Evolutionary conservation across 192 early-diverging fungal genomes (phyloP), one percentile per base, ranked within the genome.

Genomic region (Coemansia interrupta): DNA sequence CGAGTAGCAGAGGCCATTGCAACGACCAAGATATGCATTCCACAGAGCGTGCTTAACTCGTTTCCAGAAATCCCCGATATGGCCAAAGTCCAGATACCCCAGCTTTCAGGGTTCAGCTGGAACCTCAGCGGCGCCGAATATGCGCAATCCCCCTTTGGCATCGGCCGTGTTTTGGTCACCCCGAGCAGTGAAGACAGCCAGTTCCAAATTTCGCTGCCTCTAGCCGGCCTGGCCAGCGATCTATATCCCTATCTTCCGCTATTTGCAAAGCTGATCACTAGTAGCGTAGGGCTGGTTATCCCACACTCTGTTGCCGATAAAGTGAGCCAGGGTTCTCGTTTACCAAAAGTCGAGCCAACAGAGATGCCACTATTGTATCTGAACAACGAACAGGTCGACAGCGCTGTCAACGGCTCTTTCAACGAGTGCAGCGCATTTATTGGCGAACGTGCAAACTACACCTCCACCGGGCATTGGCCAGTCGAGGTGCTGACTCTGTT

Each of bases 11-110:
- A 29, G 80, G 79, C 47, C 42, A 24, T 70, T 9, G 78, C 54
- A 39, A 56, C 69, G 23, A 67, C 64, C 46, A 72, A 64, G 42
- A 49, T 72, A 30, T 46, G 80, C 23, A 61, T 89, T 17, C 76
- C 89, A n/a, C 61, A 62, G 15, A 82, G 84, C 2, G 66, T 85
- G 19, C 64, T 90, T 23, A 78, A 75, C 1, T 47, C 56, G 12
- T 83, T 92, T 72, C 90, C 91, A 2, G 80, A 84, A 1, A 82
- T 88, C 8, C 87, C 91, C 2, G 85, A 90, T 38, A 71, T 78
- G 4, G 48, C 64, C 45, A 60, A 65, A 17, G 61, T 78, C 26
- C 61, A 62, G 18, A 43, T 67, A 14, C 65, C 69, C 1, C 20
- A 47, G 58, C 64, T 55, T n/a, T 18, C 24, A 0, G 69, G 74